Evolutionary conservation across 1,284 basidiomycete genomes (phyloP).

Genomic region (Irpex sp.): DNA sequence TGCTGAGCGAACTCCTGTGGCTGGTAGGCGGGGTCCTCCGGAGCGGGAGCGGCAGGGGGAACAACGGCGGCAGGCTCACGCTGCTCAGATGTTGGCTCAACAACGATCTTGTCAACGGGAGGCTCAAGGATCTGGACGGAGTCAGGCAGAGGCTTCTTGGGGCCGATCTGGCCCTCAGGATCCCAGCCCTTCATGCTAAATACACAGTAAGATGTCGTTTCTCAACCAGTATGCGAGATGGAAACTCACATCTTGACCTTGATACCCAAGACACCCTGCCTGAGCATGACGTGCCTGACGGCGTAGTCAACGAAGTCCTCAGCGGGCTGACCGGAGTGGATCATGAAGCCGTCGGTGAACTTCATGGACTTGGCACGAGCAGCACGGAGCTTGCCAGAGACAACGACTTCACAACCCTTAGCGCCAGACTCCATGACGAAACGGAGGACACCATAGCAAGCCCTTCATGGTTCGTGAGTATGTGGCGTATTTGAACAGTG

Average conservation of each 20-base stretch:
- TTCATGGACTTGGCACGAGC: conserved; percentile 99
- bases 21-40: conserved; percentile 43
- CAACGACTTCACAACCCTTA: conserved; percentile 99
- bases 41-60: conserved; percentile 39
- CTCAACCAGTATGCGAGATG: too few relatives aligned
- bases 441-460: conserved; percentile 99
- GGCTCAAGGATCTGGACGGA: conserved; percentile 90
- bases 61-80: conserved; percentile 60
- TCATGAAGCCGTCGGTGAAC: conserved; percentile 99
- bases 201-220: not conserved
- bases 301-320: conserved; percentile 98
- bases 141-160: conserved; percentile 94
- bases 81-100: conserved; percentile 78
- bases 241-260: conserved; percentile 93
- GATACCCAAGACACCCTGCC: conserved; percentile 99
- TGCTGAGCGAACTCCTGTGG: conserved; percentile 35
- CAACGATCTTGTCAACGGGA: conserved; percentile 74
- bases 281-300: conserved; percentile 96
- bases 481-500: not conserved
- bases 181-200: conserved; percentile 95
- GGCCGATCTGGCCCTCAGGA: conserved; percentile 86
- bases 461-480: conserved; percentile 45
- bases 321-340: conserved; percentile 99
- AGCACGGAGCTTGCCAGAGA: conserved; percentile 99
- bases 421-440: conserved; percentile 99